Base-by-base conservation (phyloP, 164 flowering plant species). In the Cinnamomum chago region DNA sequence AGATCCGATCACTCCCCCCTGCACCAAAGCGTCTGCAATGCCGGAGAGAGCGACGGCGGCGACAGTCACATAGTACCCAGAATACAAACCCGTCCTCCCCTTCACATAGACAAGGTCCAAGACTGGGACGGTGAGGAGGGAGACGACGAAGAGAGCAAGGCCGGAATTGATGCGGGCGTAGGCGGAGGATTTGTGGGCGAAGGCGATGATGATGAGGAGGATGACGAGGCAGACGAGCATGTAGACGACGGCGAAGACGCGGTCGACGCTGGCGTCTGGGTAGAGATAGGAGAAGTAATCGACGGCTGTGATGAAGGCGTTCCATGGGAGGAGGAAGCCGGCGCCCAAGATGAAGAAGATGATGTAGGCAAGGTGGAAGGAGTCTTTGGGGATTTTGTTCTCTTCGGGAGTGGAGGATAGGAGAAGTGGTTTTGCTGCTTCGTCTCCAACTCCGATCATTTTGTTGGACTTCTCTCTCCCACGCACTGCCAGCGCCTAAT, bases 241-340 rank as follows among this genome's bases (percentile, higher is more conserved):
- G 87, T 94, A 91, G 2, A 71, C 89, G 62, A 90, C 84, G 71
- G 93, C 85, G 81, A 95, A 95, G 69, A 85, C 76, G 14, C 95
- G 93, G 75, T 95, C 5, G 90, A 77, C 92, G 83, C 86, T 82
- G 72, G 73, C 84, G 7, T 80, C 90, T 0, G 98, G 98, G 85
- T 96, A 96, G 76, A 96, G 86, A 85, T 87, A 90, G 79, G 80
- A 24, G 89, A 96, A 94, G 90, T 94, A 96, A 77, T 96, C 98
- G 71, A 96, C 95, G 83, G 98, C 98, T 3, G 97, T 94, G 85
- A 96, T 88, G 90, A 94, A 96, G 71, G 98, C 92, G 83, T 96
- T 96, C 98, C 97, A 96, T 60, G 99, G 99, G 66, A 94, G 88
- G 67, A 93, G 93, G 79, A 72, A 96, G 3, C 98, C 99, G 0